A percentile compares a stretch with the other conserved stretches of the same genome.
Conservation (phyloP, 768 basidiomycete genomes). For the Termitomyces sp. region DNA sequence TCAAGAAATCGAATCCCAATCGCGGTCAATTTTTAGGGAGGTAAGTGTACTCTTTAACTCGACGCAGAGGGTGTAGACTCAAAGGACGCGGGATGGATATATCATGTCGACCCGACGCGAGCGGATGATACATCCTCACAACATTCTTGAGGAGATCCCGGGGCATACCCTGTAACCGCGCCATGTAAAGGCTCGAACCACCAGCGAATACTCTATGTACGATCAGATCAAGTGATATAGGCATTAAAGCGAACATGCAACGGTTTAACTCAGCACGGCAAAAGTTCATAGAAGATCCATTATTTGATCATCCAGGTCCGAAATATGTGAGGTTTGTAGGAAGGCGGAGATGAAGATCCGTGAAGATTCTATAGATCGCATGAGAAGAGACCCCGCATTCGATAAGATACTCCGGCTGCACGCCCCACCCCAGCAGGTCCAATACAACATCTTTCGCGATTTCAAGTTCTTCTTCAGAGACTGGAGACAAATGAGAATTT, state of each 20-base stretch:
- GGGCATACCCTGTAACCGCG: background rate
- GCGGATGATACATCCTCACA: background rate
- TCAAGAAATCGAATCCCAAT: background rate
- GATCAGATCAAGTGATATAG: background rate
- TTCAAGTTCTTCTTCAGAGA: constrained; percentile 35
- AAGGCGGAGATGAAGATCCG: constrained; percentile 29
- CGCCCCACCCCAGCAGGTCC: constrained; percentile 52
- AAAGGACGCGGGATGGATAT: background rate
- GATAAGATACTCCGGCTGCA: constrained; percentile 41
- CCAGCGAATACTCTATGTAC: background rate
- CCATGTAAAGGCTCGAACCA: background rate
- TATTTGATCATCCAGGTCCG: background rate
- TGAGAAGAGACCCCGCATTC: constrained; percentile 35
- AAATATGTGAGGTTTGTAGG: constrained; percentile 21
- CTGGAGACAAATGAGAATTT: constrained; percentile 17
- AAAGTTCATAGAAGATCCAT: background rate
- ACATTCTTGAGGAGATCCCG: background rate
- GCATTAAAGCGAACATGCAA: background rate
- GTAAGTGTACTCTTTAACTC: background rate
- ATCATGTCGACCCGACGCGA: background rate
- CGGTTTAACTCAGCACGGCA: background rate
- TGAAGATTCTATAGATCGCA: constrained; percentile 33
- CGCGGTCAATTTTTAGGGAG: background rate
- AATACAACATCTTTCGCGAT: constrained; percentile 42
- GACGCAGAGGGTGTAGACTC: background rate